Percentiles rank a stretch among this genome's conserved stretches.
phyloP scores from a whole-genome alignment of 768 basidiomycete genomes.

The Mrakia blollopis region DNA sequence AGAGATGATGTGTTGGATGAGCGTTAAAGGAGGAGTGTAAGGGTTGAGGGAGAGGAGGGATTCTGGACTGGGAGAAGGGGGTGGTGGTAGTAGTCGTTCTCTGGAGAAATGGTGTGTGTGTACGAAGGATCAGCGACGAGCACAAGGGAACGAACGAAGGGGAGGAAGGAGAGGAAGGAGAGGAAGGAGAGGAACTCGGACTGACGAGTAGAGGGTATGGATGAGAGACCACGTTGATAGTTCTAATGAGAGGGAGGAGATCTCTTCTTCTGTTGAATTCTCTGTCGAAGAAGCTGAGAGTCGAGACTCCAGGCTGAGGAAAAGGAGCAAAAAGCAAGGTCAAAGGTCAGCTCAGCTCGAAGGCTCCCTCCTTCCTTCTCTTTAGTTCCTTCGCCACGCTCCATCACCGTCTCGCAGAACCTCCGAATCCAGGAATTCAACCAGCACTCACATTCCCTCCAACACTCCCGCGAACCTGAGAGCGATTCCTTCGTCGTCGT shows the following conservation, averaged over 20 bases:
- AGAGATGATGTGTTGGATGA: constrained; percentile 72
- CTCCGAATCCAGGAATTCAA: background rate
- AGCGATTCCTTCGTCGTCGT: constrained; percentile 24
- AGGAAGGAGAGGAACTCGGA: too few species aligned
- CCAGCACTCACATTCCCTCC: constrained; percentile 22
- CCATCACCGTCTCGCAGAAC: too few species aligned
- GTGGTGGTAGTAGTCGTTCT: constrained; percentile 62
- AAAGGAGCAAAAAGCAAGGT: background rate
- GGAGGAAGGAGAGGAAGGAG: background rate
- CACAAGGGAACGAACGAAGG: background rate
- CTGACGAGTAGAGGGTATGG: constrained; percentile 60
- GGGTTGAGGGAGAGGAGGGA: constrained; percentile 65
- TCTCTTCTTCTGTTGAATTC: constrained; percentile 20
- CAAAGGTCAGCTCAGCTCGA: background rate
- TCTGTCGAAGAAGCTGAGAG: constrained; percentile 18
- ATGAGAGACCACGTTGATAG: constrained; percentile 67
- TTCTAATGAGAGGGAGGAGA: constrained; percentile 13
- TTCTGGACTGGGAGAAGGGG: constrained; percentile 51
- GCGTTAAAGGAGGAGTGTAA: constrained; percentile 69
- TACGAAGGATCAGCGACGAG: background rate
- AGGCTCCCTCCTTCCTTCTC: background rate
- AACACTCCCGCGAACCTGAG: constrained; percentile 24
- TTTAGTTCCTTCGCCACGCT: background rate
- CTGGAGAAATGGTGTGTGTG: constrained; percentile 44
- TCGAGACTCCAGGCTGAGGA: background rate